A percentile compares a stretch with the other conserved stretches of the same genome.
Conservation (phyloP, 2,329 filamentous ascomycete genomes). For the Microcyclospora tardicrescens region DNA sequence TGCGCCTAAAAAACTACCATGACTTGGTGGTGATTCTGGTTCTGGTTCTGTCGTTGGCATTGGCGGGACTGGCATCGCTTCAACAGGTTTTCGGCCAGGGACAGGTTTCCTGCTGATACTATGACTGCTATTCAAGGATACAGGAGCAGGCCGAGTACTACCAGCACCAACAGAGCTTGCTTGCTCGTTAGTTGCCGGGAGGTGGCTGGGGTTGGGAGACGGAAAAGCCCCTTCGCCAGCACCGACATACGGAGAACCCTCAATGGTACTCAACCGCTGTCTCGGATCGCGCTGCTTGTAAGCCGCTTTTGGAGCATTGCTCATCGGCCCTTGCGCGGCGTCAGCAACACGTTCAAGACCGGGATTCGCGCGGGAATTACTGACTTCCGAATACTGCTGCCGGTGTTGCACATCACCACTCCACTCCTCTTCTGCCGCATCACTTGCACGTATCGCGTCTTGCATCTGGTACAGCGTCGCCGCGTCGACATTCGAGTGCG, state of each 20-base stretch:
- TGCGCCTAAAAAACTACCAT: slow-evolving; percentile 14
- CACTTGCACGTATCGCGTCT: slow-evolving; percentile 40
- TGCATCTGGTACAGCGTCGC: slow-evolving; percentile 70
- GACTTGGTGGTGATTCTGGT: slow-evolving; percentile 5
- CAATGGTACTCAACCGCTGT: slow-evolving; percentile 33
- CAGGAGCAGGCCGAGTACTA: slow-evolving; percentile 16
- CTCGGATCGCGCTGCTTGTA: slow-evolving; percentile 5
- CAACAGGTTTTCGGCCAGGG: slow-evolving; percentile 7
- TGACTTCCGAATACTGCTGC: slow-evolving; percentile 8
- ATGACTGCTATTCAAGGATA: slow-evolving; percentile 13
- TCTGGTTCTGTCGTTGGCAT: slow-evolving; percentile 3
- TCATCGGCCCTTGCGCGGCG: slow-evolving; percentile 14
- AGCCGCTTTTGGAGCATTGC: slow-evolving; percentile 1
- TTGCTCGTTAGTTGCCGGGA: background rate
- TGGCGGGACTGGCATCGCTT: slow-evolving; percentile 3
- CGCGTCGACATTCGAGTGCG: slow-evolving; percentile 71
- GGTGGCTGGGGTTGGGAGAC: slow-evolving; percentile 1
- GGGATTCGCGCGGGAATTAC: slow-evolving; percentile 9
- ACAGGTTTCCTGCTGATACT: slow-evolving; percentile 20
- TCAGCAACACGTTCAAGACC: slow-evolving; percentile 28
- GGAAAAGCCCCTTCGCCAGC: slow-evolving; percentile 19
- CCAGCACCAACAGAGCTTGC: background rate
- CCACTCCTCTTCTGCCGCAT: slow-evolving; percentile 7
- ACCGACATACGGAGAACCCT: slow-evolving; percentile 31
- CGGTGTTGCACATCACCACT: slow-evolving; percentile 7